These are phyloP conservation scores for Cyberlindnera nakhonratchasimensis DNA, from an alignment of 805 yeast species.

Conservation along the genomic window DNA sequence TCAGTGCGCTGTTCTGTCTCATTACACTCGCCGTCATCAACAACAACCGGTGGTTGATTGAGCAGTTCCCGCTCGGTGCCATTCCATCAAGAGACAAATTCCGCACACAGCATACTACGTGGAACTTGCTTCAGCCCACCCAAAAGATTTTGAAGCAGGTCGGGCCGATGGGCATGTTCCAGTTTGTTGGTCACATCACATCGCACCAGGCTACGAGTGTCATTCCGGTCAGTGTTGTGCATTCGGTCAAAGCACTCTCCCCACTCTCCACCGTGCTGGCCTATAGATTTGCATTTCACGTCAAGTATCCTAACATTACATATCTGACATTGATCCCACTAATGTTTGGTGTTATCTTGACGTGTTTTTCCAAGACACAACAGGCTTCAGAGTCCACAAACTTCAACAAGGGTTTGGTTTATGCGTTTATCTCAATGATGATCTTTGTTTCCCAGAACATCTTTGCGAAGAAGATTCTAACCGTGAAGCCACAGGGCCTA, in stretches of 20 bases:
- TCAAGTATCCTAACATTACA: conserved; percentile 57
- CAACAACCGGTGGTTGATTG: conserved; percentile 29
- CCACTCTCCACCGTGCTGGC: conserved; percentile 86
- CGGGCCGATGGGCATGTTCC: conserved; percentile 93
- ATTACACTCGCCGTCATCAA: conserved; percentile 39
- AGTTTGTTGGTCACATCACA: conserved; percentile 86
- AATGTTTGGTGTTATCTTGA: conserved; percentile 79
- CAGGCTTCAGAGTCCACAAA: conserved; percentile 8
- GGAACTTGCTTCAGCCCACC: conserved; percentile 52
- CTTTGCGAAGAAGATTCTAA: conserved; percentile 70
- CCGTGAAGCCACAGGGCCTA: conserved; percentile 38
- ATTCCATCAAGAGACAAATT: conserved; percentile 40
- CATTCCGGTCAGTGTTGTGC: conserved; percentile 93
- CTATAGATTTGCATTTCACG: conserved; percentile 59
- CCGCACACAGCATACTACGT: conserved; percentile 29
- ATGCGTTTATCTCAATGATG: conserved; percentile 40
- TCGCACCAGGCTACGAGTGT: conserved; percentile 89
- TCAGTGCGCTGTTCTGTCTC: conserved; percentile 63
- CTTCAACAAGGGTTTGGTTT: conserved; percentile 33
- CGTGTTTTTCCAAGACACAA: conserved; percentile 50
- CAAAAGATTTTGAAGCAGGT: conserved; percentile 56
- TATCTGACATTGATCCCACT: conserved; percentile 79
- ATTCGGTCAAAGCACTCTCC: conserved; percentile 87
- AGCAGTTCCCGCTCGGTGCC: conserved; percentile 46
- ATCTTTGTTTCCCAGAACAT: conserved; percentile 78